These are phyloP conservation scores for Penicillium janthinellum DNA, from an alignment of 2,329 filamentous ascomycete species.

Conservation along the genomic window DNA sequence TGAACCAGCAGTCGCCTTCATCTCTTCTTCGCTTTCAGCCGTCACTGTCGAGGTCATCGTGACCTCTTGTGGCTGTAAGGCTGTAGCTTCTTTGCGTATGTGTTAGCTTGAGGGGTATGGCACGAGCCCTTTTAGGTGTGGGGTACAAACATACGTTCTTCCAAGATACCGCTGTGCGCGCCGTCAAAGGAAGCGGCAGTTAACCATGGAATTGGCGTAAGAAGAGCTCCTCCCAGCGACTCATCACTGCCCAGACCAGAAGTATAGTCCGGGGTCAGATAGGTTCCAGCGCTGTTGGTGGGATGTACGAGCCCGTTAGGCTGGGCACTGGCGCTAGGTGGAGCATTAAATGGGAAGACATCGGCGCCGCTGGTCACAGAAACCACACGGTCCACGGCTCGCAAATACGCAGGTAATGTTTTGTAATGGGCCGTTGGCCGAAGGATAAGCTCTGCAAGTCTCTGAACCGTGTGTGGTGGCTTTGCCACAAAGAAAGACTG, in stretches of 20 bases:
- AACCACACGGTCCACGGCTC: slow-evolving; percentile 86
- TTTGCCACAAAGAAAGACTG: slow-evolving; percentile 67
- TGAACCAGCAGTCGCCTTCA: slow-evolving; percentile 19
- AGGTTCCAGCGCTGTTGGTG: slow-evolving; percentile 36
- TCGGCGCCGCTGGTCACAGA: slow-evolving; percentile 82
- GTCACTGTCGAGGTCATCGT: slow-evolving; percentile 3
- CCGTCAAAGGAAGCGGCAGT: slow-evolving; percentile 39
- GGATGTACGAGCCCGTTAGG: slow-evolving; percentile 58
- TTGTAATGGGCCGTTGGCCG: slow-evolving; percentile 77
- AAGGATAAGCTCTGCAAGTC: slow-evolving; percentile 83
- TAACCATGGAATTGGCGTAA: slow-evolving; percentile 95
- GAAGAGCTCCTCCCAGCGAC: slow-evolving; percentile 80
- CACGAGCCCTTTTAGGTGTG: neutral
- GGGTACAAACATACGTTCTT: slow-evolving; percentile 21
- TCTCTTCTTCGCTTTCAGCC: slow-evolving; percentile 23
- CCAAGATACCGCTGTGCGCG: slow-evolving; percentile 22
- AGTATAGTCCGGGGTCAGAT: slow-evolving; percentile 37
- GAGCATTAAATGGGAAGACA: slow-evolving; percentile 71
- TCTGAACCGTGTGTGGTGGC: slow-evolving; percentile 91
- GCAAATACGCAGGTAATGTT: slow-evolving; percentile 79
- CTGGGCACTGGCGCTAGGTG: slow-evolving; percentile 21
- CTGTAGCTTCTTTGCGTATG: slow-evolving; percentile 7
- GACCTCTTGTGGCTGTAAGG: slow-evolving; percentile 10
- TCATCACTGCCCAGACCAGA: slow-evolving; percentile 75
- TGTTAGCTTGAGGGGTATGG: neutral